phyloP scores from a whole-genome alignment of 305 asterid species.

The Fraxinus dipetala region DNA sequence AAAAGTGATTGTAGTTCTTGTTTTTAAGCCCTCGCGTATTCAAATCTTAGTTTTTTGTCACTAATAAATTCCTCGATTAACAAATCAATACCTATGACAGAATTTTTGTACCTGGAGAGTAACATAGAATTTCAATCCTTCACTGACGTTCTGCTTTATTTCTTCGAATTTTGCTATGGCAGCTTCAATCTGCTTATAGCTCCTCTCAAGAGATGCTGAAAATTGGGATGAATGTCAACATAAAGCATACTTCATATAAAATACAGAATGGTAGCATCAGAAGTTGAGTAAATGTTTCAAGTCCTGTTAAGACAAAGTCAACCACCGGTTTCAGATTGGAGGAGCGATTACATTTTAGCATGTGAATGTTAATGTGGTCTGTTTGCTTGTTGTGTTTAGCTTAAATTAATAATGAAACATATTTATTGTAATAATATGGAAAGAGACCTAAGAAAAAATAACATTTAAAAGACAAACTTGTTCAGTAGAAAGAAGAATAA shows the following conservation, averaged over 20 bases:
- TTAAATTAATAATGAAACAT: conserved; percentile 5
- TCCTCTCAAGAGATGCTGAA: conserved; percentile 90
- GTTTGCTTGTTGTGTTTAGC: not conserved
- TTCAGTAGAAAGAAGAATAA: not conserved
- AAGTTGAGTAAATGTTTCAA: conserved; percentile 4
- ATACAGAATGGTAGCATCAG: not conserved
- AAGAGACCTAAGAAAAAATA: not conserved
- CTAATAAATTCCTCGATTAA: not conserved
- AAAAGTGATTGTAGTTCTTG: conserved; percentile 1
- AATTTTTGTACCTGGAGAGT: conserved; percentile 77
- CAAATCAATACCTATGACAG: conserved; percentile 5
- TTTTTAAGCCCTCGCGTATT: not conserved
- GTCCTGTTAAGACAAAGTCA: not conserved
- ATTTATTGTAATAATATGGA: not conserved
- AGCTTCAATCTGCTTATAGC: conserved; percentile 91
- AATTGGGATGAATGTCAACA: conserved; percentile 26
- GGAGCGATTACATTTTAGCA: not conserved
- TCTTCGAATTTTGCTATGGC: conserved; percentile 83
- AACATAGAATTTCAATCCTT: conserved; percentile 92
- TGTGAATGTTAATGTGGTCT: not conserved
- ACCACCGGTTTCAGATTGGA: not conserved
- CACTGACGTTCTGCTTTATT: conserved; percentile 88
- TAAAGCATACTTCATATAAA: conserved; percentile 14
- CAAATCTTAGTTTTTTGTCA: conserved; percentile 12
- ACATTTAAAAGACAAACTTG: conserved; percentile 1